phyloP scores from a whole-genome alignment of 1,284 basidiomycete genomes.

The Phenoliferia sp. region DNA sequence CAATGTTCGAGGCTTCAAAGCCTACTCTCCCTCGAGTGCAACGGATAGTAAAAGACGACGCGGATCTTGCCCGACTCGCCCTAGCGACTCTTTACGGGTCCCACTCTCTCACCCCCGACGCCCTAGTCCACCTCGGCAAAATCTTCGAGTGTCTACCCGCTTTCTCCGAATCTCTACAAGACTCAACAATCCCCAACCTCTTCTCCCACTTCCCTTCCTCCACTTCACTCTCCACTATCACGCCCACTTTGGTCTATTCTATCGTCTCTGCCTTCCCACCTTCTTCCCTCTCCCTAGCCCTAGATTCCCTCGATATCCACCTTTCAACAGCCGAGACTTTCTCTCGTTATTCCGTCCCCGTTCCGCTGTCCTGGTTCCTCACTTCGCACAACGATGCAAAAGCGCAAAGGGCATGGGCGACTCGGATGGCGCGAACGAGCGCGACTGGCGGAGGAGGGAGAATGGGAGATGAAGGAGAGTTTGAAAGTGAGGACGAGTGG shows the following conservation, averaged over 20 bases:
- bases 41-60: constrained; percentile 71
- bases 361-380: constrained; percentile 76
- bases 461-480: constrained; percentile 38
- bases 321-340: constrained; percentile 88
- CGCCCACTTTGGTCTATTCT: constrained; percentile 73
- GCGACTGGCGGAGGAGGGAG: constrained; percentile 42
- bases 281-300: constrained; percentile 65
- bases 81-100: constrained; percentile 79
- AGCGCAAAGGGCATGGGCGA: constrained; percentile 79
- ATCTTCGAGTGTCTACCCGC: constrained; percentile 92
- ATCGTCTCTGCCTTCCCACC: constrained; percentile 35
- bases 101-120: constrained; percentile 46
- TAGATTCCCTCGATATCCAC: constrained; percentile 87
- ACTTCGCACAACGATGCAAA: constrained; percentile 61
- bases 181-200: constrained; percentile 6
- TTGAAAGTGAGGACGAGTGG: constrained; percentile 69
- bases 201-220: background rate
- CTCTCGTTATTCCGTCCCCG: constrained; percentile 74
- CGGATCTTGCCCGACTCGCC: constrained; percentile 75
- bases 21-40: constrained; percentile 66
- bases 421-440: constrained; percentile 71
- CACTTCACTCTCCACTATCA: constrained; percentile 35
- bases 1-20: constrained; percentile 82
- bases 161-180: constrained; percentile 42
- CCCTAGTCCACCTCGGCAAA: constrained; percentile 76